A percentile compares a stretch with the other conserved stretches of the same genome.
Evolutionary conservation across 148 eudicot genomes (phyloP).

Genomic region (Bassia scoparia): DNA sequence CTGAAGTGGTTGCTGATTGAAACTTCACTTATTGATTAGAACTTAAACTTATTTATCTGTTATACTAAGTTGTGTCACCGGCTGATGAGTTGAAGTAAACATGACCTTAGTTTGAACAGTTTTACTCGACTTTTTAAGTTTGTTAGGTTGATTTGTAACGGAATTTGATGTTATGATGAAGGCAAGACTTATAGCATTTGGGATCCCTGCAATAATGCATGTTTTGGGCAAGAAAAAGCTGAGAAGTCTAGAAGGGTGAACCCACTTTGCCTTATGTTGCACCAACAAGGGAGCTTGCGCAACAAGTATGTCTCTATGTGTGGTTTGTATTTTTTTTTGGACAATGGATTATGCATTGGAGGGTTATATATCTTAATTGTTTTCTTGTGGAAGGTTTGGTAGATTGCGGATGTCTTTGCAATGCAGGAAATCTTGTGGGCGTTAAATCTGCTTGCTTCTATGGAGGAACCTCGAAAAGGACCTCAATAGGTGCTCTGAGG

Average conservation of each 20-base stretch:
- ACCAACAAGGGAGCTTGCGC: constrained; percentile 98
- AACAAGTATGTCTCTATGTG: constrained; percentile 55
- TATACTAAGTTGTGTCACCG: too few relatives aligned
- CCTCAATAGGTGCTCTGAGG: constrained; percentile 69
- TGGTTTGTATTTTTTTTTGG: neutral
- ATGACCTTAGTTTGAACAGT: too few relatives aligned
- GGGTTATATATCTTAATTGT: neutral
- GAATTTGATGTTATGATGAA: constrained; percentile 19
- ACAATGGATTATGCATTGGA: neutral
- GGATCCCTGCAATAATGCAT: constrained; percentile 91
- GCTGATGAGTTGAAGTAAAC: too few relatives aligned
- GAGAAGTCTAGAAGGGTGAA: constrained; percentile 42
- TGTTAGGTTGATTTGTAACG: constrained; percentile 5
- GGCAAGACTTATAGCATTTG: constrained; percentile 97
- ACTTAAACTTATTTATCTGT: too few relatives aligned
- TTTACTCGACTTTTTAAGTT: neutral
- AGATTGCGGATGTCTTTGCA: constrained; percentile 87
- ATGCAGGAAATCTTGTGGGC: constrained; percentile 80
- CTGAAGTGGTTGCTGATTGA: too few relatives aligned
- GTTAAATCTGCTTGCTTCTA: constrained; percentile 70
- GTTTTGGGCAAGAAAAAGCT: constrained; percentile 52
- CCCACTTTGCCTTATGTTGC: constrained; percentile 87
- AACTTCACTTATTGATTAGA: too few relatives aligned
- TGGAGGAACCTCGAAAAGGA: constrained; percentile 95
- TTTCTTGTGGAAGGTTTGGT: constrained; percentile 39